Base-by-base conservation (phyloP, 805 yeast genomes). In the Monosporozyma yasuniensis region DNA sequence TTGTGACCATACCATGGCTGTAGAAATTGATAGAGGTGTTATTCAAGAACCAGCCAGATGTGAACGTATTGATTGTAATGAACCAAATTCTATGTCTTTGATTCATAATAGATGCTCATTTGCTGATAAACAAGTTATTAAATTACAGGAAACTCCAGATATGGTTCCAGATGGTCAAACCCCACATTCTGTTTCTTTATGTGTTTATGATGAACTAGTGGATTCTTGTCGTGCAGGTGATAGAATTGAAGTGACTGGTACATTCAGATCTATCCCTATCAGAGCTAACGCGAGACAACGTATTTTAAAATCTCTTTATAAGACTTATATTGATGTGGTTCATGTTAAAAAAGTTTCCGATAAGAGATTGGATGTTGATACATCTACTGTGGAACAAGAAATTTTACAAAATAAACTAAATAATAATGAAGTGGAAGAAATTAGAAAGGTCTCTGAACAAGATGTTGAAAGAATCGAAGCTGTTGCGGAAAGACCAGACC, bases 91-190 rank as follows among this genome's bases (percentile, higher is more conserved):
- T 3, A 88, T 93, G 97, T 80, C 84, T 51, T 71, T 93, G 46
- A 77, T 93, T 18, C 99, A 93, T 69, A 93, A 93, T 66, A 78
- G 99, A 58, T 86, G 96, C 35, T 78, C 87, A 0, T 93, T 91
- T 68, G 93, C 95, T 23, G 97, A 93, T 68, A 93, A 91, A 63
- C 99, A 93, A 69, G 91, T 93, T 27, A 81, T 93, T 57, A 87
- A 87, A 61, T 72, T 93, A 41, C 99, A 93, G 69, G 99, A 93
- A 68, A 89, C 96, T 0, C 96, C 96, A 0, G 99, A 93, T 67
- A 75, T 81, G 54, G 96, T 91, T 14, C 99, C 99, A 3, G 98
- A 87, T 69, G 99, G 99, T 16, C 99, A 93, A 69, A 93, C 99
- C 2, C 99, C 99, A 1, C 99, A 93, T 67, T 84, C 96, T 12